Base-by-base conservation (phyloP, 805 yeast genomes). In the Kluyveromyces starmeri region DNA sequence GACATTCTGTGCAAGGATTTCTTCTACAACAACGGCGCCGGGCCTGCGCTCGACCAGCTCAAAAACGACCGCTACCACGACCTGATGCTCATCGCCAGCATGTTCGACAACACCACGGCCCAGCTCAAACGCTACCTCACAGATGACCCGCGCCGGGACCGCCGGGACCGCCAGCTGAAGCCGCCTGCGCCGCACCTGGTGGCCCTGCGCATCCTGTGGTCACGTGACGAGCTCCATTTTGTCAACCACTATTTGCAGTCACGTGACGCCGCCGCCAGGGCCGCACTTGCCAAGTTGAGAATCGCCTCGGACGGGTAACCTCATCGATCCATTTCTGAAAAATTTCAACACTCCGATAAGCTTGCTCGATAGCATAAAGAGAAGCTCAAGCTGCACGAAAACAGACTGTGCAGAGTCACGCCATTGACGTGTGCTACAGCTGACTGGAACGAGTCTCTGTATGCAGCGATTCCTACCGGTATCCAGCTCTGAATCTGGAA, bases 11-110 rank as follows among this genome's bases (percentile, higher is more conserved):
- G 84, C 35, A 53, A 70, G 31, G 88, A 77, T 39, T 84, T 83
- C 51, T 84, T 85, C 59, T 75, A 84, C 53, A 77, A 82, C 47
- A 77, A 71, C 28, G 94, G 94, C 0, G 78, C 78, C 21, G 95
- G 95, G 0, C 92, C 92, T 0, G 70, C 84, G 1, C 45, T 83
- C 20, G 74, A 70, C 40, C 71, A 70, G 6, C 59, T 84, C 46
- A 77, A 76, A 41, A 71, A 73, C 38, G 71, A 67, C 20, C 68
- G 71, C 22, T 84, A 80, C 50, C 83, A 81, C 52, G 69, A 74
- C 26, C 54, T 83, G 16, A 56, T 79, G 40, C 55, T 78, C 18
- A 64, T 83, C 7, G 83, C 85, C 2, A 74, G 70, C 1, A 74
- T 73, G 47, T 82, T 83, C 47, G 83, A 78, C 38, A 61, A 69